Conservation (phyloP, 1,284 basidiomycete genomes). For the Calocybe gambosa region DNA sequence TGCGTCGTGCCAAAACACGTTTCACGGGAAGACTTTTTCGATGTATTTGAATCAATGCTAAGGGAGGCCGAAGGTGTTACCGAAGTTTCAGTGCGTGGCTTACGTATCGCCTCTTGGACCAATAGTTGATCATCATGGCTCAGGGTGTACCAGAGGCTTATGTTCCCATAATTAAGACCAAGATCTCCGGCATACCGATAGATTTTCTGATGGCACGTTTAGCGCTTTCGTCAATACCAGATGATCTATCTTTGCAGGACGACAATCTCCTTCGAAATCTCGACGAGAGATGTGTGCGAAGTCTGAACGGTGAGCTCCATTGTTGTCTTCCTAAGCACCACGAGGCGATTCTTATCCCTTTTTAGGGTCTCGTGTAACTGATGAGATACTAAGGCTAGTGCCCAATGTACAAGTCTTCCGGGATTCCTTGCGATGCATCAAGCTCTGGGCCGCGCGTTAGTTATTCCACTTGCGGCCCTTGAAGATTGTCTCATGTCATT, state of each 20-base stretch:
- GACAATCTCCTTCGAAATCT: slow-evolving; percentile 89
- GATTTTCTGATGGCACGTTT: slow-evolving; percentile 93
- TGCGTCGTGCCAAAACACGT: slow-evolving; percentile 97
- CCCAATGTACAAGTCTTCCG: slow-evolving; percentile 94
- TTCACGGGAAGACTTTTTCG: slow-evolving; percentile 93
- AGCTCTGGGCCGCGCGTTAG: slow-evolving; percentile 95
- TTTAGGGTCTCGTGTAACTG: slow-evolving; percentile 90
- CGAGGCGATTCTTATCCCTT: background rate
- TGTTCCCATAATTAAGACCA: slow-evolving; percentile 91
- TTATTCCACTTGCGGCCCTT: slow-evolving; percentile 16
- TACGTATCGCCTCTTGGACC: slow-evolving; percentile 3
- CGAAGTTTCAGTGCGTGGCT: slow-evolving; percentile 78
- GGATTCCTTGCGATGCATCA: slow-evolving; percentile 92
- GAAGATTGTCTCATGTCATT: slow-evolving; percentile 3
- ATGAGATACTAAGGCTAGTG: slow-evolving; percentile 93
- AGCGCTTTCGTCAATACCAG: slow-evolving; percentile 80
- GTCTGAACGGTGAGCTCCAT: slow-evolving; percentile 74
- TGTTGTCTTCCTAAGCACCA: slow-evolving; percentile 18
- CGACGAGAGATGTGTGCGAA: slow-evolving; percentile 92
- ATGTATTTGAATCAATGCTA: slow-evolving; percentile 87
- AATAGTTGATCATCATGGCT: slow-evolving; percentile 14
- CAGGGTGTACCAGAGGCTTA: slow-evolving; percentile 95
- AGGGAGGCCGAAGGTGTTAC: slow-evolving; percentile 80
- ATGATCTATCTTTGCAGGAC: slow-evolving; percentile 86
- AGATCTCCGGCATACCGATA: slow-evolving; percentile 89